These are phyloP conservation scores for Wolfiporia cocos DNA, from an alignment of 1,284 basidiomycete species.

Conservation along the genomic window DNA sequence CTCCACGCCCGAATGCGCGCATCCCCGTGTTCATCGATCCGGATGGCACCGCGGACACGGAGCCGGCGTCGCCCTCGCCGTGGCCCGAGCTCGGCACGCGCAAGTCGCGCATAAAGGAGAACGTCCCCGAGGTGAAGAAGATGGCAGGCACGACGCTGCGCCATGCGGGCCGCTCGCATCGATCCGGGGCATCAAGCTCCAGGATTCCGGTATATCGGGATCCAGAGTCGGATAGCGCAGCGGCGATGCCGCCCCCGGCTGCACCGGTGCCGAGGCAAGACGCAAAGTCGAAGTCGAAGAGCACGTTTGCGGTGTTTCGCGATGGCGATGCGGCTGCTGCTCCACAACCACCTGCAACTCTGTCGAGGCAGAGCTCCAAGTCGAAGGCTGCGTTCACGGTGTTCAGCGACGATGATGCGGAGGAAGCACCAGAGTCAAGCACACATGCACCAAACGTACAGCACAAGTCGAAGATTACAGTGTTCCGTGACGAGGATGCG, in stretches of 20 bases:
- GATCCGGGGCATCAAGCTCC: slow-evolving; percentile 37
- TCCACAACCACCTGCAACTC: slow-evolving; percentile 23
- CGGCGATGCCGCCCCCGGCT: slow-evolving; percentile 19
- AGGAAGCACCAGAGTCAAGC: background rate
- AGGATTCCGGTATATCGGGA: slow-evolving; percentile 56
- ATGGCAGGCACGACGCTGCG: slow-evolving; percentile 58
- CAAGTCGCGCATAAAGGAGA: slow-evolving; percentile 70
- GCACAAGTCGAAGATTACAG: background rate
- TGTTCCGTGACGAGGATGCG: slow-evolving; percentile 1
- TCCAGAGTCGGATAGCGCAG: slow-evolving; percentile 25
- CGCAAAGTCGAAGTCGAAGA: slow-evolving; percentile 1
- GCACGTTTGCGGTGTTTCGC: slow-evolving; percentile 6
- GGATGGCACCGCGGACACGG: slow-evolving; percentile 36
- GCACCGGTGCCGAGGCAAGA: slow-evolving; percentile 7
- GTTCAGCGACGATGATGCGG: slow-evolving; percentile 16
- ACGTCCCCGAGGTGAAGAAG: slow-evolving; percentile 60
- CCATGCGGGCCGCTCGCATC: slow-evolving; percentile 49
- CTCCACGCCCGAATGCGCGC: slow-evolving; percentile 45
- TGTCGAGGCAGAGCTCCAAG: slow-evolving; percentile 21
- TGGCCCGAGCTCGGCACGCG: slow-evolving; percentile 72
- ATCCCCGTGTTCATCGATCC: slow-evolving; percentile 71
- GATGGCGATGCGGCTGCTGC: slow-evolving; percentile 13
- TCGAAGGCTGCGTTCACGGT: slow-evolving; percentile 13
- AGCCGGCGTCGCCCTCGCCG: slow-evolving; percentile 30
- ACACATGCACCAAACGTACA: background rate